Evolutionary conservation across 495 filamentous ascomycete species (phyloP).

Genomic region (Lepraria neglecta): DNA sequence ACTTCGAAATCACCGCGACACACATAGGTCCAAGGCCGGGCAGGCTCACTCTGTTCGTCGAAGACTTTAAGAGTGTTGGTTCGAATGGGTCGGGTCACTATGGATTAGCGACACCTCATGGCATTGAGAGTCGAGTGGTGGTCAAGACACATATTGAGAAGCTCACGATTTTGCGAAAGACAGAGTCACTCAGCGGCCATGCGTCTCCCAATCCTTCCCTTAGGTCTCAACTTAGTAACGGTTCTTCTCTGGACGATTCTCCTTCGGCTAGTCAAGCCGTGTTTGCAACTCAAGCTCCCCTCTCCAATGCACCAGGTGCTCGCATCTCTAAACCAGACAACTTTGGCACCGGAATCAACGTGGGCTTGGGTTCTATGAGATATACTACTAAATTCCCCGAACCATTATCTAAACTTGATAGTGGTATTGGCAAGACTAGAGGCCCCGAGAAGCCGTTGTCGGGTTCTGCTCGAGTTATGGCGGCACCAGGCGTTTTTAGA

Average conservation of each 20-base stretch:
- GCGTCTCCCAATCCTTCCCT: constrained; percentile 18
- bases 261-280: constrained; percentile 5
- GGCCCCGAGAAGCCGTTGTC: not conserved
- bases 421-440: not conserved
- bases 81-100: constrained; percentile 26
- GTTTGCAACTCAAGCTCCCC: constrained; percentile 20
- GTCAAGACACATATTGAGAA: constrained; percentile 17
- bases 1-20: constrained; percentile 39
- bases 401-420: not conserved
- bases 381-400: not conserved
- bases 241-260: not conserved
- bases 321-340: not conserved
- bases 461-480: not conserved
- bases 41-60: constrained; percentile 33
- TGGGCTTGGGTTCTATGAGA: not conserved
- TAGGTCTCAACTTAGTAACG: constrained; percentile 9
- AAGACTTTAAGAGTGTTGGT: constrained; percentile 35
- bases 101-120: constrained; percentile 25
- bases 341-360: not conserved
- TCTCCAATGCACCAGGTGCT: not conserved
- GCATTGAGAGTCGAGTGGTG: constrained; percentile 16
- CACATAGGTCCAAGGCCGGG: constrained; percentile 27
- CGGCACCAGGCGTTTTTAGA: too few species aligned
- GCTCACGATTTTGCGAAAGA: constrained; percentile 19
- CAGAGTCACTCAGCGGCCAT: constrained; percentile 24